Conservation (phyloP, 1,284 basidiomycete species). For the Sphagnurus paluster region DNA sequence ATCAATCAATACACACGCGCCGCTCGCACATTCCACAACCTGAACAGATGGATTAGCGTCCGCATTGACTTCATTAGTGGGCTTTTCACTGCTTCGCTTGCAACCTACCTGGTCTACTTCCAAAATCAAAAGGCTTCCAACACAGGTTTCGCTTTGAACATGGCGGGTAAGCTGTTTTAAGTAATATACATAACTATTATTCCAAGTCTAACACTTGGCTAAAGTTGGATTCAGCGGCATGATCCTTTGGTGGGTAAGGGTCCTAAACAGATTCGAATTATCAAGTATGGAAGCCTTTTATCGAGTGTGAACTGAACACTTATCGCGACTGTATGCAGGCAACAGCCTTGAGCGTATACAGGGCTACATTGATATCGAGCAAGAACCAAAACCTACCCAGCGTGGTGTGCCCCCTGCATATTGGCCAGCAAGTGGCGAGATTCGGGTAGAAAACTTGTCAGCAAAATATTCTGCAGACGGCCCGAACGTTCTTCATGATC, state of each 20-base stretch:
- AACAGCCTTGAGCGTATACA: conserved; percentile 77
- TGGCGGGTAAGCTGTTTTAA: conserved; percentile 34
- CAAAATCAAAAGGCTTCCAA: conserved; percentile 41
- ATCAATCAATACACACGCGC: conserved; percentile 41
- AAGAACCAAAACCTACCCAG: conserved; percentile 56
- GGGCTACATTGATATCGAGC: conserved; percentile 70
- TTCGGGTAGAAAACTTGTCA: conserved; percentile 60
- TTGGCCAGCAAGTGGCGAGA: conserved; percentile 75
- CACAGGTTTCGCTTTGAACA: conserved; percentile 57
- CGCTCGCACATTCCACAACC: conserved; percentile 39
- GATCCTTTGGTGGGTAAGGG: conserved; percentile 55
- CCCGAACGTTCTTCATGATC: conserved; percentile 52
- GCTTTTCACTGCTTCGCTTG: conserved; percentile 52
- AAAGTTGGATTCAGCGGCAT: conserved; percentile 52
- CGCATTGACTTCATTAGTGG: conserved; percentile 46
- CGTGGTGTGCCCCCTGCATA: conserved; percentile 68
- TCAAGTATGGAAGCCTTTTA: conserved; percentile 38
- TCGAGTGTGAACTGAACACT: not conserved
- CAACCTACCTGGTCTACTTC: conserved; percentile 53
- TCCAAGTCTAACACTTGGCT: not conserved
- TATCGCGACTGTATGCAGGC: conserved; percentile 25
- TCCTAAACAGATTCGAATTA: conserved; percentile 61
- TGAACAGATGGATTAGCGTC: conserved; percentile 46
- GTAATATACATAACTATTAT: conserved; percentile 1
- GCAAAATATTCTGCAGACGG: conserved; percentile 55